A percentile compares a stretch with the other conserved stretches of the same genome.
Evolutionary conservation across 352 stramenopile genomes (phyloP).

Genomic region (Globisporangium orthogonon): DNA sequence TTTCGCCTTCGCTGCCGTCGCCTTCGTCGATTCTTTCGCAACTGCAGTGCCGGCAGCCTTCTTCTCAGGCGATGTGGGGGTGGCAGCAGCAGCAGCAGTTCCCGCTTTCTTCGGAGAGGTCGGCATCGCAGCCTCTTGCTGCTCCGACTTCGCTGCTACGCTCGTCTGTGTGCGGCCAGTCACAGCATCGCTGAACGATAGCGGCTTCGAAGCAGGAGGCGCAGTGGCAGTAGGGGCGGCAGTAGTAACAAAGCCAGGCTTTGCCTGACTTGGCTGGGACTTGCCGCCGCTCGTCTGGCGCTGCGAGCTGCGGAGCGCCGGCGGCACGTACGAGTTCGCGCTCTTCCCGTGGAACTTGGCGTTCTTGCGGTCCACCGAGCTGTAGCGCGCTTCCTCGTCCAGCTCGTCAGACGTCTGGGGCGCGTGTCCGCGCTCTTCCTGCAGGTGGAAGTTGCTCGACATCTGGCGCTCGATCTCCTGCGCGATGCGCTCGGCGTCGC

Average conservation of each 20-base stretch:
- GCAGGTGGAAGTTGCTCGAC: conserved; percentile 91
- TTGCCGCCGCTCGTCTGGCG: conserved; percentile 31
- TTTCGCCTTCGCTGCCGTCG: not conserved
- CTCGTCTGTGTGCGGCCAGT: conserved; percentile 27
- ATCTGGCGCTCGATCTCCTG: conserved; percentile 92
- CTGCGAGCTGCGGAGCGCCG: conserved; percentile 47
- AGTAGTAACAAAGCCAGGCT: conserved; percentile 1
- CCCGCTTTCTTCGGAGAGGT: not conserved
- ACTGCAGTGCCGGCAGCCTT: not conserved
- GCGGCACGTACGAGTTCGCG: conserved; percentile 58
- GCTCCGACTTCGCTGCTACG: conserved; percentile 7
- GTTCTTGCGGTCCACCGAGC: conserved; percentile 82
- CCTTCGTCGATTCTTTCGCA: not conserved
- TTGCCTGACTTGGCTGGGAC: conserved; percentile 10
- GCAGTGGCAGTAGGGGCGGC: conserved; percentile 3
- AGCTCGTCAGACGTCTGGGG: conserved; percentile 53
- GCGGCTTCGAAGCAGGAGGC: conserved; percentile 30
- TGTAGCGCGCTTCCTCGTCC: conserved; percentile 96
- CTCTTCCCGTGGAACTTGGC: conserved; percentile 12
- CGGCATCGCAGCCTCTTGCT: conserved; percentile 2
- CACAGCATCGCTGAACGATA: conserved; percentile 71
- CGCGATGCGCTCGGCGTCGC: conserved; percentile 90
- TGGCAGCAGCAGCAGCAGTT: not conserved
- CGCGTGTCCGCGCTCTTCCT: conserved; percentile 90
- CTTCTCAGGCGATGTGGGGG: conserved; percentile 1